Conservation (phyloP, 495 filamentous ascomycete species). For the Evernia prunastri region DNA sequence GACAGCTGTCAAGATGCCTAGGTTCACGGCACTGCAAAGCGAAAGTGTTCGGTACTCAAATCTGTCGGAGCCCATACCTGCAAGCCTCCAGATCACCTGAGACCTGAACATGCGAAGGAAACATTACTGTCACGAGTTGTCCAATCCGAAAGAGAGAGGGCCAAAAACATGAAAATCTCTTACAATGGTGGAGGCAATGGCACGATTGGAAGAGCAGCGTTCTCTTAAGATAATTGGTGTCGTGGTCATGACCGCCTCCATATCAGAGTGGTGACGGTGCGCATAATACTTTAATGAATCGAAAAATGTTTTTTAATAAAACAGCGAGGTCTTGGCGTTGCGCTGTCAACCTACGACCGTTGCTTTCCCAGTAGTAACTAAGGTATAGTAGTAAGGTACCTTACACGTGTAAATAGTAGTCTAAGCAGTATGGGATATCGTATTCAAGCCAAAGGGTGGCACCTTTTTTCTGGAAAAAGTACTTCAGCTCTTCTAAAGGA, state of each 20-base stretch:
- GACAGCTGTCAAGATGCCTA: conserved; percentile 4
- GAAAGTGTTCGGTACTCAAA: background rate
- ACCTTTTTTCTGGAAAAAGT: background rate
- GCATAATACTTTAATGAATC: background rate
- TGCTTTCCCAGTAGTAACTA: background rate
- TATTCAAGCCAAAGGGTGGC: conserved; percentile 1
- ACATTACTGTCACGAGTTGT: background rate
- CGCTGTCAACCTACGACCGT: background rate
- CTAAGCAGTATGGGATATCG: no score
- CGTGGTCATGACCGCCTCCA: background rate
- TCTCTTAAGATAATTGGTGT: background rate
- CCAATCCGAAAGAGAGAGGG: background rate
- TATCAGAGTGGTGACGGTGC: no score
- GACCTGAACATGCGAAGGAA: background rate
- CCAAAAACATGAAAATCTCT: no score
- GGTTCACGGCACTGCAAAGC: conserved; percentile 1
- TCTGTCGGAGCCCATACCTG: background rate
- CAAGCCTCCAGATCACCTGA: conserved; percentile 3
- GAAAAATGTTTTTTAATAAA: no score
- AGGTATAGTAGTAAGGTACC: no score
- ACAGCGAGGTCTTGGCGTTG: conserved; percentile 3
- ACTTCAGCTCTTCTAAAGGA: conserved; percentile 12
- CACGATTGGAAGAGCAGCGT: background rate
- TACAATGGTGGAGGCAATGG: background rate
- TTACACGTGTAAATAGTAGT: no score